Evolutionary conservation across 495 filamentous ascomycete genomes (phyloP), one percentile per base, ranked within the genome.

Genomic region (Penicillium flavigenum): DNA sequence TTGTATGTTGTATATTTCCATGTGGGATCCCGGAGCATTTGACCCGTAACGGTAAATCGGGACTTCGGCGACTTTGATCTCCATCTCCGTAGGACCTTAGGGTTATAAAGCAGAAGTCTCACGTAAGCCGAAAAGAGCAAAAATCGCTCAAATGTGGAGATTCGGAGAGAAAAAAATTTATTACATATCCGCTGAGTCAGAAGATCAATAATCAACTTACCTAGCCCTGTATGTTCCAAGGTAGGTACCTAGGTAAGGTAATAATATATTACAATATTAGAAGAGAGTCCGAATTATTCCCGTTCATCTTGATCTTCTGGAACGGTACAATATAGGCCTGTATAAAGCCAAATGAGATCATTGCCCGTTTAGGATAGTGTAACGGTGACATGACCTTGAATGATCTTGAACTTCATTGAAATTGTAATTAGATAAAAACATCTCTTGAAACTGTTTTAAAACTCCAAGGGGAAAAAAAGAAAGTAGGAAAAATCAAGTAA

Each of bases 41-140:
- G 43, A 17, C 48, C 49, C 43, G 42, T 47, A 27, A n/a, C 56
- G 61, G 63, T 32, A 62, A 58, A 36, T 61, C 61, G 66, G 66
- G 57, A 57, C 39, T 52, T 66, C 63, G 66, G 66, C 54, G 14
- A 52, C 16, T 56, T 55, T 59, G 9, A 29, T 29, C 27, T 29
- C 27, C 27, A 20, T n/a, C n/a, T n/a, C n/a, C n/a, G n/a, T n/a
- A n/a, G n/a, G n/a, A n/a, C n/a, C n/a, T n/a, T n/a, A 20, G 27
- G 27, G 27, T 29, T 29, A 19, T 39, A 50, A 22, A 45, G 36
- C 29, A 36, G 11, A 17, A n/a, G 42, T 39, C 38, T 56, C 45
- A 53, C 31, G 17, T 52, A 51, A 59, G 49, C 32, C 41, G 41
- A 38, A 8, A 26, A 41, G 4, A 12, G 10, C 31, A 10, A 59